Conservation (phyloP, 2,329 filamentous ascomycete species). For the Xylariaceae sp. region DNA sequence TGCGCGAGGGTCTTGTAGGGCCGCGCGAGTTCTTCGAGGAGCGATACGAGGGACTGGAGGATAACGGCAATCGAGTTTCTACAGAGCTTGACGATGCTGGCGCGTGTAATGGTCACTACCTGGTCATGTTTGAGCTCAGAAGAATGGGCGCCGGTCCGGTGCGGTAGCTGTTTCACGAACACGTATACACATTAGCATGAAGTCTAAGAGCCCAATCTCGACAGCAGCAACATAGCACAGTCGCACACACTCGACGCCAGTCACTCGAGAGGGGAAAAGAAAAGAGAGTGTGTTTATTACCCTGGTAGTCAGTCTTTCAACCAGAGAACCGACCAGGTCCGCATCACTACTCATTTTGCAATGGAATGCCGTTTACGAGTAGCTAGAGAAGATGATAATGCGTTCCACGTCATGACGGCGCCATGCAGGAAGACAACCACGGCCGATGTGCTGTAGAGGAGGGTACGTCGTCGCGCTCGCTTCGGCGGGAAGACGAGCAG, state of each 20-base stretch:
- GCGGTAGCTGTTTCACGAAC: conserved; percentile 47
- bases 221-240: neutral
- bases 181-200: conserved; percentile 17
- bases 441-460: too few relatives aligned
- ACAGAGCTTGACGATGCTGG: conserved; percentile 61
- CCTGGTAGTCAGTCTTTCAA: conserved; percentile 61
- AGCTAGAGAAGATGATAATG: conserved; percentile 27
- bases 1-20: conserved; percentile 50
- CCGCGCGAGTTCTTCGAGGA: conserved; percentile 58
- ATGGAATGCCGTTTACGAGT: conserved; percentile 28
- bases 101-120: conserved; percentile 58
- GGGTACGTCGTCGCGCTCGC: too few relatives aligned
- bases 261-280: neutral
- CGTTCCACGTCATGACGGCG: conserved; percentile 34
- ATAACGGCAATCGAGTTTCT: conserved; percentile 51
- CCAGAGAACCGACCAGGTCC: conserved; percentile 58
- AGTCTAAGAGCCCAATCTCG: neutral
- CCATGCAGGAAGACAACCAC: conserved; percentile 24
- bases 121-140: conserved; percentile 60
- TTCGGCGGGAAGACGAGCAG: too few relatives aligned
- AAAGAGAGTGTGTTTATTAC: conserved; percentile 37
- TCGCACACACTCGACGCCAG: too few relatives aligned
- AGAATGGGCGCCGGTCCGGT: conserved; percentile 57
- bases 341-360: conserved; percentile 57
- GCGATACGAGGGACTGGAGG: conserved; percentile 53